These are phyloP conservation scores for Dictyophora rubrovolvata DNA, from an alignment of 768 basidiomycete species.

Conservation along the genomic window DNA sequence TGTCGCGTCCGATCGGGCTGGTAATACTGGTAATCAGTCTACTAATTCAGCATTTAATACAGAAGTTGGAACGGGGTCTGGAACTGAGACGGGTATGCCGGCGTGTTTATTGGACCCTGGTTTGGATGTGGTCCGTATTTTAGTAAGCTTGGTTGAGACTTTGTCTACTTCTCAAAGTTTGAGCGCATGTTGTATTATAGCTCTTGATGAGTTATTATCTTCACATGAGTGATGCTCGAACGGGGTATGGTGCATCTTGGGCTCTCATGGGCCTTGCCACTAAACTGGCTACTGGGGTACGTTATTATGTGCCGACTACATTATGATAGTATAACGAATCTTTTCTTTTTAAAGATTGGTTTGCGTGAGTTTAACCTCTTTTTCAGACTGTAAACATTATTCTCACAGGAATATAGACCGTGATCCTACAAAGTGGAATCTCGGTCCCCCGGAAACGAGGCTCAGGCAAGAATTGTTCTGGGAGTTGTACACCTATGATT, in stretches of 20 bases:
- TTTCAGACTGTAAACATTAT: constrained; percentile 8
- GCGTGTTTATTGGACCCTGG: neutral
- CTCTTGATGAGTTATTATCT: neutral
- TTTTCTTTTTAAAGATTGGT: constrained; percentile 41
- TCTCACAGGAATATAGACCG: constrained; percentile 35
- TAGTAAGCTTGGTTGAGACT: neutral
- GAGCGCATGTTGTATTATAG: neutral
- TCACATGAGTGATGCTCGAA: constrained; percentile 20
- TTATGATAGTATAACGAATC: constrained; percentile 3
- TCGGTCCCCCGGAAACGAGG: constrained; percentile 45
- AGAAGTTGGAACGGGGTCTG: too few species aligned
- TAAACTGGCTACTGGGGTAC: constrained; percentile 60
- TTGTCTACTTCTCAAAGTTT: neutral
- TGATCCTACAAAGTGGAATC: constrained; percentile 59
- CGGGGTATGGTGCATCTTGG: constrained; percentile 55
- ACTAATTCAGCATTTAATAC: neutral
- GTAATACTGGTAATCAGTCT: neutral
- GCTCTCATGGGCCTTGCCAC: constrained; percentile 60
- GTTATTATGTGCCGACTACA: constrained; percentile 19
- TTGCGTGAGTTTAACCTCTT: constrained; percentile 39
- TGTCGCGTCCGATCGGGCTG: neutral
- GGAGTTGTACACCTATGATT: constrained; percentile 61
- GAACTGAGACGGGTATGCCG: neutral
- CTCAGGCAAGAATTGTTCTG: constrained; percentile 59
- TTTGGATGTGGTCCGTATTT: neutral